Evolutionary conservation across 306 rosid species (phyloP).

Genomic region (Cicer judaicum): DNA sequence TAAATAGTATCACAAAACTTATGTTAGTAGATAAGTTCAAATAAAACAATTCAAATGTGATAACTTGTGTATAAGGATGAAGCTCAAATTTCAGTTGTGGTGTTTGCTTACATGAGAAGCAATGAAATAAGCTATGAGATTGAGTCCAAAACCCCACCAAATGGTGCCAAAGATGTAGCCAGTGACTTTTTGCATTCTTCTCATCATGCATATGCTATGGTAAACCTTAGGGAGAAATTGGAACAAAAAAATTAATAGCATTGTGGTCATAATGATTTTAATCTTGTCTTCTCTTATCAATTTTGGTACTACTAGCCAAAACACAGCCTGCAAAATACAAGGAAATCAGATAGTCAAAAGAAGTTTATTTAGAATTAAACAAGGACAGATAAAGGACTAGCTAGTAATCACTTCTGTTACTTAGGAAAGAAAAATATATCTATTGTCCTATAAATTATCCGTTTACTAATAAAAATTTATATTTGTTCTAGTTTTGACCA

Average conservation of each 20-base stretch:
- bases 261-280: constrained; percentile 86
- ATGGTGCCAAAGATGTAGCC: constrained; percentile 98
- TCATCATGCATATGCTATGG: constrained; percentile 91
- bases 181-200: constrained; percentile 95
- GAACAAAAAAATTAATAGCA: constrained; percentile 80
- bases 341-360: constrained; percentile 11
- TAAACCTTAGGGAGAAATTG: constrained; percentile 97
- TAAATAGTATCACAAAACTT: no score
- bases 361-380: background rate
- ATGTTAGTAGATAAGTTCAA: no score
- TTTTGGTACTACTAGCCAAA: constrained; percentile 87
- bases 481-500: no score
- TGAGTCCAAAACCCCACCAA: constrained; percentile 99
- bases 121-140: constrained; percentile 95
- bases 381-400: no score
- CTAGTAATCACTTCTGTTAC: no score
- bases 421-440: no score
- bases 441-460: no score
- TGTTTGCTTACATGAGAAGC: constrained; percentile 86
- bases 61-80: background rate
- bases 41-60: no score
- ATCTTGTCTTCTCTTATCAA: constrained; percentile 88
- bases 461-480: no score
- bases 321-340: constrained; percentile 72
- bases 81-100: constrained; percentile 13